Base-by-base conservation (phyloP, 2,329 filamentous ascomycete species). In the Emericellopsis atlantica region DNA sequence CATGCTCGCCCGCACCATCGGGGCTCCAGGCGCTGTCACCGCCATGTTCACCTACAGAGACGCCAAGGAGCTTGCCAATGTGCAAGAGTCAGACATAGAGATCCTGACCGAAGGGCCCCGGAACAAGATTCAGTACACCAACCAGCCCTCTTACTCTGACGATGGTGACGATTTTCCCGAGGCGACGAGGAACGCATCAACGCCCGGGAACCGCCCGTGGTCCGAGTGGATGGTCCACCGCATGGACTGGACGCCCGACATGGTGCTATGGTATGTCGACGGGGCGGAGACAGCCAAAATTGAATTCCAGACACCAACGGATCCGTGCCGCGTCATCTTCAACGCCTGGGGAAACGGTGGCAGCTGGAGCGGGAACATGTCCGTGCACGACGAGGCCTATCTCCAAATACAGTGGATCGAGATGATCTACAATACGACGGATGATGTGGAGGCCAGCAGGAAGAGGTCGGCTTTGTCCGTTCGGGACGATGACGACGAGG, bases 351-450 rank as follows among this genome's bases (percentile, higher is more conserved):
- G 72, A 42, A 69, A 79, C 45, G 75, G 75, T 16, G 74, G 75
- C 5, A 57, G 59, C 37, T 80, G 74, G 75, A 69, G 67, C 36
- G 75, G 74, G 10, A 69, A 73, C 40, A 79, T 81, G 76, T 65
- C 53, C 5, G 51, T 64, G 5, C 60, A 62, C 4, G 61, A 58
- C 10, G 61, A 63, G 36, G 74, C 75, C 0, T 69, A 65, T 45
- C 59, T 80, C 49, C 71, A 80, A 50, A 65, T 81, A 15, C 70
- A 76, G 58, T 80, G 74, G 75, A 68, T 79, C 36, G 73, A 80
- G 50, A 64, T 80, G 56, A 63, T 74, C 18, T 79, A 71, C 50
- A 73, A 74, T 46, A 54, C 50, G 12, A 68, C 61, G 0, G 40
- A 45, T 10, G 40, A 36, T 2, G 16, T 16, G 14, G 16, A 39